Evolutionary conservation across 345 rosid species (phyloP).

Genomic region (Populus deltoides): DNA sequence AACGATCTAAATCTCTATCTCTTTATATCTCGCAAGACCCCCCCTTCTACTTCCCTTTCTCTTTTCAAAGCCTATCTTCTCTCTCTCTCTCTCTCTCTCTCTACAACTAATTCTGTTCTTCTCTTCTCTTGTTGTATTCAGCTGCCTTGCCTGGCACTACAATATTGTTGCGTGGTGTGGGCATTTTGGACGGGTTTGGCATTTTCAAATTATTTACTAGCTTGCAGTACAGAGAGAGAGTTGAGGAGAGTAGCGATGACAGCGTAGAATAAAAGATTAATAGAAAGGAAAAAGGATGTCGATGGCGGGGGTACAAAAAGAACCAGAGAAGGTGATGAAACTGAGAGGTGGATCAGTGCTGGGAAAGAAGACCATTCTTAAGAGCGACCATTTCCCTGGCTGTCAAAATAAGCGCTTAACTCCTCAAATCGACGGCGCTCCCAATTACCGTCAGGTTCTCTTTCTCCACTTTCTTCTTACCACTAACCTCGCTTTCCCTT

Average conservation of each 20-base stretch:
- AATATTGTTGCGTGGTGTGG: neutral
- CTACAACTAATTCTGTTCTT: neutral
- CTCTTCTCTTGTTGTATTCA: neutral
- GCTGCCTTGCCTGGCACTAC: neutral
- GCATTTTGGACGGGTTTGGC: neutral
- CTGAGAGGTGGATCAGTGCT: slow-evolving; percentile 89
- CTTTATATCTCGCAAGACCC: neutral
- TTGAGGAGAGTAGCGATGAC: neutral
- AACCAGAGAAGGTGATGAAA: slow-evolving; percentile 89
- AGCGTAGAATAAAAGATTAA: neutral
- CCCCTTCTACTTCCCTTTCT: slow-evolving; percentile 9
- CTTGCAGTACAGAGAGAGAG: neutral
- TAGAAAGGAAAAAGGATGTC: slow-evolving; percentile 33
- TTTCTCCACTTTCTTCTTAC: neutral
- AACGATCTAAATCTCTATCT: neutral
- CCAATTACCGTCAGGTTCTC: slow-evolving; percentile 91
- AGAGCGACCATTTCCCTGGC: slow-evolving; percentile 99
- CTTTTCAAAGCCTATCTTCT: neutral
- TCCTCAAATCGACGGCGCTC: slow-evolving; percentile 96
- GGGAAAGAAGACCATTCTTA: slow-evolving; percentile 94
- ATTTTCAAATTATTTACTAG: neutral
- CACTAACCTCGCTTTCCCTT: neutral
- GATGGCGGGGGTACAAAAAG: slow-evolving; percentile 51
- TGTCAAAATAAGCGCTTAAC: slow-evolving; percentile 90
- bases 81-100: too few species aligned